Evolutionary conservation across 23 red algal genomes (phyloP).

Genomic region (Cyanidiococcus yangmingshanensis): DNA sequence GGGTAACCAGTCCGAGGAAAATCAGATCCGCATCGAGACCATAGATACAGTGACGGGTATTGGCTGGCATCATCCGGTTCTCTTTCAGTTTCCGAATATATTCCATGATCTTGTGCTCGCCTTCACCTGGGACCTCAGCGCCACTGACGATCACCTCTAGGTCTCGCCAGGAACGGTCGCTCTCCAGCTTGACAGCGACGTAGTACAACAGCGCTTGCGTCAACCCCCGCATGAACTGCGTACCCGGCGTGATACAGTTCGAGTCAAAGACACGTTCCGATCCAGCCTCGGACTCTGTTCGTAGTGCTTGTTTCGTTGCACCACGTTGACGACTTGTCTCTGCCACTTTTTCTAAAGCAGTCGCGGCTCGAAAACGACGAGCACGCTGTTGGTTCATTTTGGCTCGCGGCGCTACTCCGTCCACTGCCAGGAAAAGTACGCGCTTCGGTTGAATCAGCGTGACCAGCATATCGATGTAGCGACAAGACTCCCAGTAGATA

Average conservation of each 20-base stretch:
- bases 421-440: slow-evolving; percentile 67
- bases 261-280: slow-evolving; percentile 68
- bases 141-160: slow-evolving; percentile 62
- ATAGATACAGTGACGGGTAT: slow-evolving; percentile 82
- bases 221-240: slow-evolving; percentile 74
- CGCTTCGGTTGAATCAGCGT: slow-evolving; percentile 45
- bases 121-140: slow-evolving; percentile 88
- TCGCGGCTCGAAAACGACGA: slow-evolving; percentile 57
- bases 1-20: slow-evolving; percentile 81
- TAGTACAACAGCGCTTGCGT: slow-evolving; percentile 62
- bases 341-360: background rate
- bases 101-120: slow-evolving; percentile 99
- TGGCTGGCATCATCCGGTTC: slow-evolving; percentile 23
- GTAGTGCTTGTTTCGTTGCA: slow-evolving; percentile 22
- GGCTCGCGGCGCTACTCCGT: slow-evolving; percentile 86
- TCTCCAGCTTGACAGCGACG: slow-evolving; percentile 51
- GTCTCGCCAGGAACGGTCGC: slow-evolving; percentile 45
- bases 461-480: slow-evolving; percentile 84
- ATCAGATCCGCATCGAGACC: slow-evolving; percentile 96
- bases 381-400: slow-evolving; percentile 97
- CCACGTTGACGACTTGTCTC: background rate
- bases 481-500: slow-evolving; percentile 63
- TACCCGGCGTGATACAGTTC: slow-evolving; percentile 99
- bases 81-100: slow-evolving; percentile 63
- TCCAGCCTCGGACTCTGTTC: slow-evolving; percentile 32